These are phyloP conservation scores for Gaeumannomyces sp. DNA, from an alignment of 2,329 filamentous ascomycete species.

Conservation along the genomic window DNA sequence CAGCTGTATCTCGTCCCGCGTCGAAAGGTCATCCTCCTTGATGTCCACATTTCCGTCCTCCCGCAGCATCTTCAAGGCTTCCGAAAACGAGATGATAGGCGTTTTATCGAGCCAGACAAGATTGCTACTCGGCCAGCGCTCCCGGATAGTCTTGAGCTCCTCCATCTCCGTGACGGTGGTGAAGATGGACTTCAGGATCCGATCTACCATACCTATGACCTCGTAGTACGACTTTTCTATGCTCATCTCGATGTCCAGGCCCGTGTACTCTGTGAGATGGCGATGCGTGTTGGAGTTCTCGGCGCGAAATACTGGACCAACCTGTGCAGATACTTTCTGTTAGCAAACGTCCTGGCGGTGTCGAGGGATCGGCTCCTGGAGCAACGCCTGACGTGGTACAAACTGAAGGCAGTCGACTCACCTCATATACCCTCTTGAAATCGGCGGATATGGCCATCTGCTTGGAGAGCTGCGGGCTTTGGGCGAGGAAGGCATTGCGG, in stretches of 20 bases:
- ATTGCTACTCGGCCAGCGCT: conserved; percentile 80
- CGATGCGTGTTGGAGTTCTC: conserved; percentile 95
- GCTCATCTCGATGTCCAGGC: conserved; percentile 87
- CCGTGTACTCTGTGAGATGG: conserved; percentile 91
- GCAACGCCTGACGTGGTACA: no score
- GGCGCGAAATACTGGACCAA: conserved; percentile 84
- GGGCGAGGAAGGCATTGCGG: conserved; percentile 78
- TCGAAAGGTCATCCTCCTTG: conserved; percentile 73
- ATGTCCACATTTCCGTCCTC: conserved; percentile 68
- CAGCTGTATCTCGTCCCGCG: conserved; percentile 78
- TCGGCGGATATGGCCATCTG: conserved; percentile 89
- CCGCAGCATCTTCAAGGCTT: conserved; percentile 75
- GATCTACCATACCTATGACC: conserved; percentile 71
- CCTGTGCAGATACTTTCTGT: conserved; percentile 24
- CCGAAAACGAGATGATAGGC: conserved; percentile 70
- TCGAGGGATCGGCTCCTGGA: not conserved
- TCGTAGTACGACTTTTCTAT: conserved; percentile 88
- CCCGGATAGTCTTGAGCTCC: conserved; percentile 70
- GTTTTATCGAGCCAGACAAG: conserved; percentile 84
- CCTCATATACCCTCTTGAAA: conserved; percentile 80
- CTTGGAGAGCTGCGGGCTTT: conserved; percentile 87
- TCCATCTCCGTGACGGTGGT: conserved; percentile 52
- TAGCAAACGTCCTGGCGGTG: not conserved
- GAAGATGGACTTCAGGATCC: conserved; percentile 68
- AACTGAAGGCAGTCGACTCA: not conserved